These are phyloP conservation scores for Vitis riparia DNA, from an alignment of 164 flowering plant species.

Conservation along the genomic window DNA sequence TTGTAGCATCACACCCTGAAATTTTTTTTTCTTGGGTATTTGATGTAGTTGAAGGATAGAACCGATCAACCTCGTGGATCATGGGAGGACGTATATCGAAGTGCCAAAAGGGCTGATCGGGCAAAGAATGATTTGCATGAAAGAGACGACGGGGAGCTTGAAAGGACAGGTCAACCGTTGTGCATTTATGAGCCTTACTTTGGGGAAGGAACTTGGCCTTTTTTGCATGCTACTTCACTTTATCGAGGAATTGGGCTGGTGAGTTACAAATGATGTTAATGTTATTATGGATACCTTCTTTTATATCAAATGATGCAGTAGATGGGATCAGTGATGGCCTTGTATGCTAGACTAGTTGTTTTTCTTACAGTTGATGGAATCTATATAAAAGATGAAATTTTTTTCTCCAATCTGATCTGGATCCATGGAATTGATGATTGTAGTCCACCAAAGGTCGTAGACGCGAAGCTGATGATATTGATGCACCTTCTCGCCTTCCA, in stretches of 20 bases:
- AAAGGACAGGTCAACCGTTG: constrained; percentile 92
- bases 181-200: constrained; percentile 89
- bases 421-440: constrained; percentile 18
- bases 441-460: constrained; percentile 92
- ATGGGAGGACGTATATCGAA: constrained; percentile 98
- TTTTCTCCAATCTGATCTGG: constrained; percentile 13
- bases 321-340: no score
- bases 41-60: constrained; percentile 86
- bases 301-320: not conserved
- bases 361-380: not conserved
- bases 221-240: constrained; percentile 71
- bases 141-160: constrained; percentile 97
- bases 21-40: constrained; percentile 12
- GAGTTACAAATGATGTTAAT: constrained; percentile 25
- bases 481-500: constrained; percentile 88
- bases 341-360: not conserved
- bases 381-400: not conserved
- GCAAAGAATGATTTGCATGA: constrained; percentile 82
- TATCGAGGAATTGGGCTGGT: constrained; percentile 96
- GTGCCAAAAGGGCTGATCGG: constrained; percentile 76
- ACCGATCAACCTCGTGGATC: constrained; percentile 77
- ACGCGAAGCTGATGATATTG: constrained; percentile 80
- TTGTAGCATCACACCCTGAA: no score
- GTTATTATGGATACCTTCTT: not conserved
- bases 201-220: constrained; percentile 96